Evolutionary conservation across 768 basidiomycete genomes (phyloP).

Genomic region (Hemileccinum impolitum): DNA sequence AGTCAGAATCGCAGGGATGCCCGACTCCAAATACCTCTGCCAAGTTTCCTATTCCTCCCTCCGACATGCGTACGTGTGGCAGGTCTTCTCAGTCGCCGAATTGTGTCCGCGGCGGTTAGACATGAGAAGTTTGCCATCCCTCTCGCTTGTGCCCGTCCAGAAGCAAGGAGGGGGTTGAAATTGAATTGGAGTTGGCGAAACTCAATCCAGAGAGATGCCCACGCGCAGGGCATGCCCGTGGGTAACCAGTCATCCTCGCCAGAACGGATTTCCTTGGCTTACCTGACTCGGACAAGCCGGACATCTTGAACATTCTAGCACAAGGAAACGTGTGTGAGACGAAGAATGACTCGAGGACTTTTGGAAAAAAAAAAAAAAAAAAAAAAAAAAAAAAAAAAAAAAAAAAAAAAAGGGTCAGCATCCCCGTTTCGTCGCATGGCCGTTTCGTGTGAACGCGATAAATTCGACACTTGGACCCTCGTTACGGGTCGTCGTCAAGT

Average conservation of each 20-base stretch:
- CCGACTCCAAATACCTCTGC: no score
- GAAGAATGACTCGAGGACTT: no score
- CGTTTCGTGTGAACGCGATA: background rate
- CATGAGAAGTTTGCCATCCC: background rate
- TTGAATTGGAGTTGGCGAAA: constrained; percentile 20
- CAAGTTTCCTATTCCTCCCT: no score
- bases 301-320: background rate
- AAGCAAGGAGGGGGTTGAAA: background rate
- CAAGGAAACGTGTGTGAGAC: no score
- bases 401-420: no score
- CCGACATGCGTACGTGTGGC: background rate
- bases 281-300: background rate
- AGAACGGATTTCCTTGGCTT: no score
- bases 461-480: constrained; percentile 3
- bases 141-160: background rate
- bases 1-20: no score
- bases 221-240: background rate
- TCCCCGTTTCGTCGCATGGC: background rate
- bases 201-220: constrained; percentile 5
- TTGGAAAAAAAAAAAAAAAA: no score
- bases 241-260: background rate
- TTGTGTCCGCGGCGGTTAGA: background rate
- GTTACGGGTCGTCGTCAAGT: constrained; percentile 19
- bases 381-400: no score
- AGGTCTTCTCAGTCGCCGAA: constrained; percentile 1